phyloP scores from a whole-genome alignment of 2,329 filamentous ascomycete species.

The Penicillium janthinellum region DNA sequence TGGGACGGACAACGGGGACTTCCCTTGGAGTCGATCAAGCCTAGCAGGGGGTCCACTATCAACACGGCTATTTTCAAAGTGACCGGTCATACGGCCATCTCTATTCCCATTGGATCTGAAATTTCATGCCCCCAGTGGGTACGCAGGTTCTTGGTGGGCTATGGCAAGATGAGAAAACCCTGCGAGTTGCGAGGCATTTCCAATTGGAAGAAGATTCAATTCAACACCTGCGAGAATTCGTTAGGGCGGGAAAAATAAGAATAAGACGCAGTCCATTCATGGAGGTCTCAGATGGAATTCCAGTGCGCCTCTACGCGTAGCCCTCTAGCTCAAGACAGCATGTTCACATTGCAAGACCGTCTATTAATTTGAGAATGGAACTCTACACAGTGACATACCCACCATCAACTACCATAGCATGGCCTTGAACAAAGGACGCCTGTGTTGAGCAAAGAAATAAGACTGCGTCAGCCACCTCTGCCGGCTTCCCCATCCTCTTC shows the following conservation, averaged over 20 bases:
- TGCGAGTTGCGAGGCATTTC: slow-evolving; percentile 24
- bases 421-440: slow-evolving; percentile 56
- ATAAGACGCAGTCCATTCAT: background rate
- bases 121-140: slow-evolving; percentile 48
- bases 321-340: background rate
- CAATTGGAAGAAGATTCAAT: slow-evolving; percentile 27
- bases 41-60: slow-evolving; percentile 54
- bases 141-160: slow-evolving; percentile 54
- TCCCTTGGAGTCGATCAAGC: slow-evolving; percentile 29
- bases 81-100: slow-evolving; percentile 59
- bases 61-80: slow-evolving; percentile 60
- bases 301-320: background rate
- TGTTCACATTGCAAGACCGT: background rate
- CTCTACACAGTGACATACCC: slow-evolving; percentile 51
- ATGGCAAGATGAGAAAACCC: slow-evolving; percentile 32
- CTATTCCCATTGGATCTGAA: slow-evolving; percentile 53
- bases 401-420: slow-evolving; percentile 57
- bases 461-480: slow-evolving; percentile 54
- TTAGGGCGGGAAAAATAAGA: background rate
- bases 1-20: slow-evolving; percentile 27
- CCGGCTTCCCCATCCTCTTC: slow-evolving; percentile 53
- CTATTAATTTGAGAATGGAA: background rate
- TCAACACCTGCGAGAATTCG: slow-evolving; percentile 11
- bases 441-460: slow-evolving; percentile 54
- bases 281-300: background rate